A percentile compares a stretch with the other conserved stretches of the same genome.
Conservation (phyloP, 2,329 filamentous ascomycete species). For the Chalara sp. region DNA sequence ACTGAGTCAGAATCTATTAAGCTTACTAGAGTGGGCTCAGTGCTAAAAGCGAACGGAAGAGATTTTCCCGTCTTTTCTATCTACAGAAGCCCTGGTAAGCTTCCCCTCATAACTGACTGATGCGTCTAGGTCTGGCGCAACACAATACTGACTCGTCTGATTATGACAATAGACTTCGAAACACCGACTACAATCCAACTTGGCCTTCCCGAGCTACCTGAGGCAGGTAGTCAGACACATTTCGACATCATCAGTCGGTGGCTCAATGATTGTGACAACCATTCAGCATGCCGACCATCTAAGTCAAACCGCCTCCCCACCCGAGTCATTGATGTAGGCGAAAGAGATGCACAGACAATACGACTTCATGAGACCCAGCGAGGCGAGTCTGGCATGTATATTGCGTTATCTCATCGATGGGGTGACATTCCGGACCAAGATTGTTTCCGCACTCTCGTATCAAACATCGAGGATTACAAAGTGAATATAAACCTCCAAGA, state of each 20-base stretch:
- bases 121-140: too few relatives aligned
- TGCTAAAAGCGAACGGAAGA: too few relatives aligned
- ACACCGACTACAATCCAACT: too few relatives aligned
- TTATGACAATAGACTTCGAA: too few relatives aligned
- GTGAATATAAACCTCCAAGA: conserved; percentile 7
- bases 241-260: neutral
- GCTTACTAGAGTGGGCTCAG: too few relatives aligned
- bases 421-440: conserved; percentile 10
- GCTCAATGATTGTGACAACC: neutral
- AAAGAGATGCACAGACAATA: neutral
- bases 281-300: neutral
- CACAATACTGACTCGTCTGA: too few relatives aligned
- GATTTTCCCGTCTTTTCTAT: too few relatives aligned
- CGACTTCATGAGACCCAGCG: neutral
- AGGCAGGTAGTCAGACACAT: too few relatives aligned
- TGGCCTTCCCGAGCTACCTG: too few relatives aligned
- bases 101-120: too few relatives aligned
- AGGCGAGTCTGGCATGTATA: conserved; percentile 7
- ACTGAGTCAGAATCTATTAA: too few relatives aligned
- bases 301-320: neutral
- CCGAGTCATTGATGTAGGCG: conserved; percentile 3
- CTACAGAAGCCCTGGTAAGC: too few relatives aligned
- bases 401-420: conserved; percentile 24
- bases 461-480: conserved; percentile 4
- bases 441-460: neutral